Evolutionary conservation across 176 grass and related monocot genomes (phyloP), one percentile per base, ranked within the genome.

Genomic region (Carex myosuroides): DNA sequence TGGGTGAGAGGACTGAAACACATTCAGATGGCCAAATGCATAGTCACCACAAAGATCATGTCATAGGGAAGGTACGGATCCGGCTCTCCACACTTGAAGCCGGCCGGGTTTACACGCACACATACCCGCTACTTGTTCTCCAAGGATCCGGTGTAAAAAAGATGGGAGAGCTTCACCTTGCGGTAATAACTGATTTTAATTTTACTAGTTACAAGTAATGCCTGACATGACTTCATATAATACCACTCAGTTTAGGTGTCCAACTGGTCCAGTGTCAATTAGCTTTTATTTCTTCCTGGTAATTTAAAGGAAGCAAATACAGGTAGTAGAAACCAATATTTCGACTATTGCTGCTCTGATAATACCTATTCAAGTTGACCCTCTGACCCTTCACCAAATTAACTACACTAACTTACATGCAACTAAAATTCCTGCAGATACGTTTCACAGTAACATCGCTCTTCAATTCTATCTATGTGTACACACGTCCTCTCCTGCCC

Each of bases 131-230:
- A 70, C 89, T 98, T 10, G 86, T 98, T 13, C 95, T 98, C 87
- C 86, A 91, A 56, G 83, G 80, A 44, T 98, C 95, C 29, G 95
- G 95, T 63, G 89, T 98, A 21, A 98, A 94, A 77, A 98, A 98
- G 87, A 94, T 90, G 92, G 95, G 95, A 6, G 95, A 98, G 48
- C 86, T 98, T 77, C 92, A 98, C 74, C 90, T 97, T 14, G 92
- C 90, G 33, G 81, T 83, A 83, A 79, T 61, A 42, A 44, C 14
- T 64, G 58, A 81, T 81, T 33, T 81, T 24, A 46, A 62, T 24
- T 63, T 64, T 64, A 44, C 4, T 0, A 33, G 9, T 21, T 64
- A 64, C 9, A 44, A 16, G 14, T 46, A 63, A 42, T 78, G 66
- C 33, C 35, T 70, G 60, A 8, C 60, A 9, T 62, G 2, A 20